Evolutionary conservation across 257 asterid genomes (phyloP).

Genomic region (Solanum paucissectum): DNA sequence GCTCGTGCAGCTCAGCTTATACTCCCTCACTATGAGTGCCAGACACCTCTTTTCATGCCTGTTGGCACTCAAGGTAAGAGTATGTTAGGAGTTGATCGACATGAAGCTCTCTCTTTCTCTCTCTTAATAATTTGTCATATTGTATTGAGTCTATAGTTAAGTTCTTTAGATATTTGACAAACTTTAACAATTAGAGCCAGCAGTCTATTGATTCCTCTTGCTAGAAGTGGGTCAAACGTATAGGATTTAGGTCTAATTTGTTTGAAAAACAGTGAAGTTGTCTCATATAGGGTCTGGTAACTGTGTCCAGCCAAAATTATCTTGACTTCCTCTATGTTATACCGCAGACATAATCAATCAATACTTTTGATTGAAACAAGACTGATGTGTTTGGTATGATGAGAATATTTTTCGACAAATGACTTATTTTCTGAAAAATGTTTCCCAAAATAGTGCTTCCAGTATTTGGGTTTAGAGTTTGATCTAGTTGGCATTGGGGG

Average conservation of each 20-base stretch:
- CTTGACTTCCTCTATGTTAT: background rate
- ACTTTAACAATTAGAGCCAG: background rate
- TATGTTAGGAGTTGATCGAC: background rate
- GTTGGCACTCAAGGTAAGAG: slow-evolving; percentile 95
- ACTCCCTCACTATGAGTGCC: slow-evolving; percentile 78
- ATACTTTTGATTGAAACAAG: background rate
- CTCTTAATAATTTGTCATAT: background rate
- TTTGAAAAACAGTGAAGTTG: background rate
- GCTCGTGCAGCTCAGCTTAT: slow-evolving; percentile 91
- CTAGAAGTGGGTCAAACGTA: background rate
- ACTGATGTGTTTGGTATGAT: background rate
- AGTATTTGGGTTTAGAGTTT: background rate
- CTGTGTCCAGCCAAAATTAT: background rate
- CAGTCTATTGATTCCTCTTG: background rate
- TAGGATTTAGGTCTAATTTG: background rate
- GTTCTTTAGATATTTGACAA: background rate
- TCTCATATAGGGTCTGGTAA: background rate
- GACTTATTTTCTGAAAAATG: background rate
- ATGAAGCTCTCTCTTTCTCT: background rate
- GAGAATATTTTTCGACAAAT: background rate
- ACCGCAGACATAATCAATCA: background rate
- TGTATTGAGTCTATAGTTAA: background rate
- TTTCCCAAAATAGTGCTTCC: background rate
- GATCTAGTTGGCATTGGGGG: background rate
- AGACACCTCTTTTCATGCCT: slow-evolving; percentile 94